A percentile compares a stretch with the other conserved stretches of the same genome.
These are phyloP conservation scores for Boletus pseudopeckii DNA, from an alignment of 768 basidiomycete genomes.

Conservation along the genomic window DNA sequence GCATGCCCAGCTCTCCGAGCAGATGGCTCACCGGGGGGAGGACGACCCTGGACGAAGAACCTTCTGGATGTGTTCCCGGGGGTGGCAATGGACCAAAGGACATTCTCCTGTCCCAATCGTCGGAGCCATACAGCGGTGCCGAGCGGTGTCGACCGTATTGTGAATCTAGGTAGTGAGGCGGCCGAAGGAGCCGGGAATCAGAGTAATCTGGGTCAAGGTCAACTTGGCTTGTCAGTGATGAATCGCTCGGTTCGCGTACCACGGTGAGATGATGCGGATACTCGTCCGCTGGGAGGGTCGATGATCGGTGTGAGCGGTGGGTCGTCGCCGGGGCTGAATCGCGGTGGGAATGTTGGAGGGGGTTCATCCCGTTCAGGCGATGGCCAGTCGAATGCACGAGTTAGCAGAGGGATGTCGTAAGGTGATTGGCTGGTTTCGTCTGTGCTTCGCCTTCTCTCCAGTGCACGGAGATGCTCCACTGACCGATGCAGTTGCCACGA, in stretches of 20 bases:
- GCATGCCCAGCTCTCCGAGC: slow-evolving; percentile 22
- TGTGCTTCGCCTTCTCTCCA: slow-evolving; percentile 17
- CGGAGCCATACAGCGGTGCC: slow-evolving; percentile 22
- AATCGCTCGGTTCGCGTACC: slow-evolving; percentile 15
- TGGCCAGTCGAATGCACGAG: slow-evolving; percentile 25
- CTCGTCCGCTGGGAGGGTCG: slow-evolving; percentile 7
- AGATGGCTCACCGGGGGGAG: slow-evolving; percentile 29
- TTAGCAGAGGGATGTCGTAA: slow-evolving; percentile 18
- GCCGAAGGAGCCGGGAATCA: slow-evolving; percentile 20
- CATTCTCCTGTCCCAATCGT: slow-evolving; percentile 21
- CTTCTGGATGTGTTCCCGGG: slow-evolving; percentile 13
- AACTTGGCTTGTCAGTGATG: neutral
- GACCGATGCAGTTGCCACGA: slow-evolving; percentile 23
- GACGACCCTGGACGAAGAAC: slow-evolving; percentile 21
- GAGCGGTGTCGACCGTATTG: slow-evolving; percentile 25
- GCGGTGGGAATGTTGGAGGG: slow-evolving; percentile 7
- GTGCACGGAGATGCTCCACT: slow-evolving; percentile 4
- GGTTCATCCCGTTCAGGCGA: slow-evolving; percentile 18
- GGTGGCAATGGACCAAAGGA: slow-evolving; percentile 22
- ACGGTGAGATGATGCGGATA: slow-evolving; percentile 10
- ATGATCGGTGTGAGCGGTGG: slow-evolving; percentile 17
- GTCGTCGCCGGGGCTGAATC: slow-evolving; percentile 4
- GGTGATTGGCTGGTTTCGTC: slow-evolving; percentile 10
- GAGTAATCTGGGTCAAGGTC: slow-evolving; percentile 16
- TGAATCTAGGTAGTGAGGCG: slow-evolving; percentile 16